phyloP scores from a whole-genome alignment of 1,284 basidiomycete genomes.

The Puccinia horiana region DNA sequence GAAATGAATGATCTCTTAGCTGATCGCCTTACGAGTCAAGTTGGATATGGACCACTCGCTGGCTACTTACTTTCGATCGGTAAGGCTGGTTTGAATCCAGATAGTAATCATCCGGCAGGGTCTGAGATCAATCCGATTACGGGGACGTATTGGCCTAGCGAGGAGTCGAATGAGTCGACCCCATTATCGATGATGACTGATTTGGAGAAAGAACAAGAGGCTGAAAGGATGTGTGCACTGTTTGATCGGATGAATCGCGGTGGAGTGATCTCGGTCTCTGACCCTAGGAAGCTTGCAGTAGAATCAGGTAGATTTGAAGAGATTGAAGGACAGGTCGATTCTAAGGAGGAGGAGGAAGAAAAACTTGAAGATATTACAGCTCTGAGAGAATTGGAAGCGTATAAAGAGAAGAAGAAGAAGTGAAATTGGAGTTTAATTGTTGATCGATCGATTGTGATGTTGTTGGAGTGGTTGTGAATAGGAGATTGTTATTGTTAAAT shows the following conservation, averaged over 20 bases:
- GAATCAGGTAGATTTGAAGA: conserved; percentile 53
- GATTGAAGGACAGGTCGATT: conserved; percentile 60
- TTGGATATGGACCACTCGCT: conserved; percentile 43
- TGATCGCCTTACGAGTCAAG: conserved; percentile 24
- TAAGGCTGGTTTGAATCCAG: conserved; percentile 17
- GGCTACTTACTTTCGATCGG: conserved; percentile 41
- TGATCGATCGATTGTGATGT: background rate
- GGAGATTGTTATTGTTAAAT: too few species aligned
- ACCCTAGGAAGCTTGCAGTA: conserved; percentile 54
- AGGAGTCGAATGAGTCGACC: background rate
- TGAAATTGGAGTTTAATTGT: too few species aligned
- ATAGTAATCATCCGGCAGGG: background rate
- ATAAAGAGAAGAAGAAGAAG: conserved; percentile 29
- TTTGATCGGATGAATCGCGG: conserved; percentile 81
- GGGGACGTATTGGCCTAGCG: conserved; percentile 7
- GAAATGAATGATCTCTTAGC: conserved; percentile 4
- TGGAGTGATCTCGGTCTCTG: conserved; percentile 59
- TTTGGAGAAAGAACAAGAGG: conserved; percentile 55
- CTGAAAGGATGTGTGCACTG: conserved; percentile 81
- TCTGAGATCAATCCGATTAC: conserved; percentile 35
- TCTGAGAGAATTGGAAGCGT: conserved; percentile 31
- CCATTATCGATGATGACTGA: conserved; percentile 19
- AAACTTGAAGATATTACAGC: conserved; percentile 22
- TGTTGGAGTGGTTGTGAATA: too few species aligned
- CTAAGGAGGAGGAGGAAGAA: conserved; percentile 56